phyloP scores from a whole-genome alignment of 176 grass and related monocot species.

The Aegilops sharonensis region DNA sequence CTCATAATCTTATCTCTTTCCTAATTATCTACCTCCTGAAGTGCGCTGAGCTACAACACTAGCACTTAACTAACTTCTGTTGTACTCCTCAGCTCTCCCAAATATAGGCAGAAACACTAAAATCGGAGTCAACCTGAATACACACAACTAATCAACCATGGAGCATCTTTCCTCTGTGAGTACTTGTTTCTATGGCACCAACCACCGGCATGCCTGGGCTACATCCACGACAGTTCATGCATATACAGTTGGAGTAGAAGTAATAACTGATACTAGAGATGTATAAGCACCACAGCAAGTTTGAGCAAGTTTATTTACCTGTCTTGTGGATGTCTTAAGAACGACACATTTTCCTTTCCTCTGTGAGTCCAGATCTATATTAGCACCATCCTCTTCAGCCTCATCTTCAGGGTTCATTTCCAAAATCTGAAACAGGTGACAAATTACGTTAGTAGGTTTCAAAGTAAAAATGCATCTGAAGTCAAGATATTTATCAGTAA shows the following conservation, averaged over 20 bases:
- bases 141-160: background rate
- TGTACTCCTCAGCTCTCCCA: background rate
- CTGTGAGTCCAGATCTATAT: slow-evolving; percentile 90
- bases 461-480: background rate
- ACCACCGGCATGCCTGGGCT: background rate
- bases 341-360: slow-evolving; percentile 64
- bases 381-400: slow-evolving; percentile 88
- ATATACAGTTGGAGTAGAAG: background rate
- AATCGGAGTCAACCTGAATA: background rate
- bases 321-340: slow-evolving; percentile 34
- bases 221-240: background rate
- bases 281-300: background rate
- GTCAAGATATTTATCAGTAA: background rate
- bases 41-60: background rate
- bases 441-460: slow-evolving; percentile 7
- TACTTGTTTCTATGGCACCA: background rate
- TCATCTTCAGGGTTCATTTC: slow-evolving; percentile 98
- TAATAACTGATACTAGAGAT: background rate
- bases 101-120: background rate
- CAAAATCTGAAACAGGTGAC: slow-evolving; percentile 55
- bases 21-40: background rate
- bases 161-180: background rate
- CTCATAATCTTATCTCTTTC: background rate
- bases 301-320: slow-evolving; percentile 4
- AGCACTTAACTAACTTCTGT: background rate